Evolutionary conservation across 805 yeast genomes (phyloP), one percentile per base, ranked within the genome.

Genomic region (Grigorovia transvaalensis): DNA sequence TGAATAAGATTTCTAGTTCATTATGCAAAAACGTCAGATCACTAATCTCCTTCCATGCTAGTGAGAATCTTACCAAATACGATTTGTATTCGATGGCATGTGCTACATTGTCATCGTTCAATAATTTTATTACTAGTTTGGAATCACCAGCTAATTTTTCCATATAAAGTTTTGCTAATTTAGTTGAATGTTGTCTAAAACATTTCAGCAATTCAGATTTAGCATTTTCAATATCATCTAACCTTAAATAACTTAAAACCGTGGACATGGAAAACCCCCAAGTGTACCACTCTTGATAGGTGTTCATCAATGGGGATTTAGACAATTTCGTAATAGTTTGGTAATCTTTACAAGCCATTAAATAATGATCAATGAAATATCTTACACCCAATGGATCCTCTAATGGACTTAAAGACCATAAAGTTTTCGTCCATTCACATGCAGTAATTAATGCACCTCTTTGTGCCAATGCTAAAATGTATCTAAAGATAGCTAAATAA

Each of bases 321-420:
- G 74, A 75, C 38, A 87, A 67, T 18, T 79, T 77, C 12, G 81
- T 71, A 57, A 88, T 62, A 65, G 79, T 88, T 53, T 78, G 71
- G 60, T 75, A 80, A 54, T 87, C 87, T 35, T 76, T 81, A 41
- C 86, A 73, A 67, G 80, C 70, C 2, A 86, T 69, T 2, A 91
- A 82, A 61, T 85, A 88, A 61, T 78, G 82, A 63, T 89, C 96
- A 57, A 89, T 81, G 64, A 88, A 85, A 61, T 84, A 83, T 56
- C 95, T 75, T 12, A 84, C 88, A 20, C 96, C 96, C 50, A 83
- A 71, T 1, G 96, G 96, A 70, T 89, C 96, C 52, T 84, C 86
- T 1, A 81, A 75, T 1, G 95, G 96, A 40, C 79, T 73, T 33
- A 89, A 69, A 1, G 89, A 78, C 55, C 85, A 71, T 48, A 88